Base-by-base conservation (phyloP, 305 asterid species). In the Fraxinus nigra region DNA sequence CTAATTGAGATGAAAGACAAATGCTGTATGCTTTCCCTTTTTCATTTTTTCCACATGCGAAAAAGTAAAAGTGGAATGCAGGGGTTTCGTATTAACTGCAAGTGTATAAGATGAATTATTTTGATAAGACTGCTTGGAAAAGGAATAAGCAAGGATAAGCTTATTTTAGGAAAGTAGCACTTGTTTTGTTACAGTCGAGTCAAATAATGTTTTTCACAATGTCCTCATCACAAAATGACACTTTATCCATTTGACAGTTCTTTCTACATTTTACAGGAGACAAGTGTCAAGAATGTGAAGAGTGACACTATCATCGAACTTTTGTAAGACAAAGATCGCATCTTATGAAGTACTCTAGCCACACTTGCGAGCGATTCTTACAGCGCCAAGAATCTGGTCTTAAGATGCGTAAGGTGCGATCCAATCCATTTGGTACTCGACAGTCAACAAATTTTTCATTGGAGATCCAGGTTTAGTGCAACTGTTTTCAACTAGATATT, bases 191-290 rank as follows among this genome's bases (percentile, higher is more conserved):
- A 81, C 38, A 67, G 74, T 67, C 22, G 0, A 67, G 10, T 67
- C 7, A 7, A 10, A 61, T 40, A 38, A n/a, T 10, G 24, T 74
- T 80, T 73, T 61, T 43, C 10, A 40, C 4, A 32, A 43, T 81
- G 33, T 76, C 76, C 28, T 30, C 38, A 4, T 32, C 40, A 46
- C 40, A 69, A 77, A 77, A 67, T 67, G 78, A 22, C 37, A 34
- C 84, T 73, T 34, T 34, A 83, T 5, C 18, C 63, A 26, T 65
- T 75, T 35, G 77, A 77, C 83, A 35, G 6, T 69, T 75, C 59
- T 77, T 2, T 8, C 34, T 59, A 16, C 77, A 20, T 72, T 35
- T 74, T 61, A 35, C 38, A 30, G 79, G 76, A 75, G 80, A 48
- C 7, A 32, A 48, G 35, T n/a, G 24, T 70, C 33, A 1, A 48